Evolutionary conservation across 306 rosid species (phyloP), one percentile per base, ranked within the genome.

Genomic region (Rosa multiflora): DNA sequence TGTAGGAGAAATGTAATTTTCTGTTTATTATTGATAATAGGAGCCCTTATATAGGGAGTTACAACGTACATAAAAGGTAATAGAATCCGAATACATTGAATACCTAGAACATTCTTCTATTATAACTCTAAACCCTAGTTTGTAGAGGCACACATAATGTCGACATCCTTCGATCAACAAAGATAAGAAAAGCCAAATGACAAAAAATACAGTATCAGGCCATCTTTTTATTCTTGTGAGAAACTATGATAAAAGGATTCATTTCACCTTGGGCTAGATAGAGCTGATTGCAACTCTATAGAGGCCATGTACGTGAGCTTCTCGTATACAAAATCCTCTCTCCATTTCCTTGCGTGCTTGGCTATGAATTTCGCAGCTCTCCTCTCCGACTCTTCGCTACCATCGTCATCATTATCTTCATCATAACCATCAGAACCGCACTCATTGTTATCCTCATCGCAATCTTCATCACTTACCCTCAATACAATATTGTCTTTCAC

Each of bases 361-460:
- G 82, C 79, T 11, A 86, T 86, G 85, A 83, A 83, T 12, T 83
- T 82, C 44, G 83, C 82, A 52, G 46, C 32, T 46, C 85, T 86
- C 77, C 74, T 75, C 72, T 71, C 32, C 67, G 78, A 67, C 29
- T 83, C 85, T 20, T n/a, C 83, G 29, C 29, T 26, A 26, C 29
- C 29, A 26, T 26, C 73, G 5, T 55, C 79, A 0, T 82, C 82
- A 20, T 43, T n/a, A 13, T 85, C 88, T 59, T 79, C 86, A 3
- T 85, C 73, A 18, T 82, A 82, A 8, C 85, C 86, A 79, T 82
- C 85, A 20, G 70, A 71, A 5, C 75, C 78, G 44, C 53, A 53
- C 59, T 55, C 67, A 3, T 10, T 14, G 5, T 56, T 62, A 10
- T 18, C 80, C 2, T 61, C 82, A 26, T 44, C 52, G 2, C 10